These are phyloP conservation scores for Claviceps capensis DNA, from an alignment of 2,329 filamentous ascomycete species.

Conservation along the genomic window DNA sequence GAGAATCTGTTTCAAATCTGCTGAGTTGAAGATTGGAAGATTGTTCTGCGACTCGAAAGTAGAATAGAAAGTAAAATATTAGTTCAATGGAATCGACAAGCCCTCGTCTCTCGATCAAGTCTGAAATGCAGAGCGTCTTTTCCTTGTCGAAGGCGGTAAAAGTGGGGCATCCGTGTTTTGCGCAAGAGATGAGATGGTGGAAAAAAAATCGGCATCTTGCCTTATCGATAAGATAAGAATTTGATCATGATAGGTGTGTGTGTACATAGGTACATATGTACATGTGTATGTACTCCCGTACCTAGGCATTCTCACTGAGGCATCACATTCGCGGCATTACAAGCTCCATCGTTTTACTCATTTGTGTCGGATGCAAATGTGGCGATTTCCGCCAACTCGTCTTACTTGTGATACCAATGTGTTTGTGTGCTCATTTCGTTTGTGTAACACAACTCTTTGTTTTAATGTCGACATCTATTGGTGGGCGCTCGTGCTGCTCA, in stretches of 20 bases:
- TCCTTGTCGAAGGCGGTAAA: background rate
- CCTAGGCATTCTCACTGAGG: no score
- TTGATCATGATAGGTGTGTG: no score
- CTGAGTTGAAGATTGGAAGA: background rate
- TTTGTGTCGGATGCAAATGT: no score
- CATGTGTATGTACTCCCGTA: no score
- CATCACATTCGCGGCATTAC: no score
- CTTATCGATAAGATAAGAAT: conserved; percentile 4
- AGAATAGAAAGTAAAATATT: background rate
- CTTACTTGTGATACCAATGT: no score
- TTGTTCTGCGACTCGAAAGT: background rate
- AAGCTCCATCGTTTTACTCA: no score
- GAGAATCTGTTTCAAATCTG: background rate
- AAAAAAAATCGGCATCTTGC: conserved; percentile 1
- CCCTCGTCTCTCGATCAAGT: background rate
- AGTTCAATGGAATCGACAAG: background rate
- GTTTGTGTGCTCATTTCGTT: no score
- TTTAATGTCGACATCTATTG: no score
- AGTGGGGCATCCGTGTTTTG: background rate
- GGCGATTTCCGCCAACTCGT: no score
- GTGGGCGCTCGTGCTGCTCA: no score
- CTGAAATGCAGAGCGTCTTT: background rate
- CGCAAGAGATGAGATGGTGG: background rate
- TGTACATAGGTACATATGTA: background rate
- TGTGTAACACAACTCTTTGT: no score